Conservation (phyloP, 768 basidiomycete genomes). For the Fomitopsis serialis region DNA sequence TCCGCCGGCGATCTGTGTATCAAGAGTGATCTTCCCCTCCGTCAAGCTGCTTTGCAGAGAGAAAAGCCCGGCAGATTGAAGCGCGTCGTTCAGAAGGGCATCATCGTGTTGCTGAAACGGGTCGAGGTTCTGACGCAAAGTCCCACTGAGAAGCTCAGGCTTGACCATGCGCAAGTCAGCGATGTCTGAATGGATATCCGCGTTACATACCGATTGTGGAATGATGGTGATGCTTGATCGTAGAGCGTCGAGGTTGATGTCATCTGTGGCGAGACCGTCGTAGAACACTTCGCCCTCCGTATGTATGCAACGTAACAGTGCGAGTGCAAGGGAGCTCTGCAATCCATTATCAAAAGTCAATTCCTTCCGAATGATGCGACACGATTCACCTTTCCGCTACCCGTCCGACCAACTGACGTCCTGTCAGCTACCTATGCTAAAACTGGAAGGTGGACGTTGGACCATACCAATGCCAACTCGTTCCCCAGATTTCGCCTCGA, state of each 20-base stretch:
- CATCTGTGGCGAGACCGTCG: conserved; percentile 35
- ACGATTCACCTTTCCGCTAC: conserved; percentile 42
- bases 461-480: conserved; percentile 45
- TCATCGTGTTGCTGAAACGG: conserved; percentile 55
- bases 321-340: conserved; percentile 41
- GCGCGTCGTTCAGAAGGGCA: conserved; percentile 40
- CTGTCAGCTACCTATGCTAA: background rate
- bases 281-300: conserved; percentile 43
- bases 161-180: conserved; percentile 8
- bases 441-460: background rate
- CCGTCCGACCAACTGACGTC: conserved; percentile 43
- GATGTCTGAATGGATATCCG: background rate
- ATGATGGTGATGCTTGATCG: conserved; percentile 43
- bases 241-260: conserved; percentile 42
- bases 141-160: conserved; percentile 51
- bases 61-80: conserved; percentile 43
- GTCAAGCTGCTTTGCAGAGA: conserved; percentile 29
- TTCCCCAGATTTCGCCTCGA: conserved; percentile 50
- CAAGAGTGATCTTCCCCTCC: conserved; percentile 36
- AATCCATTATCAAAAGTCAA: no score
- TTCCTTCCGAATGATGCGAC: no score
- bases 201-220: conserved; percentile 29
- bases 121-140: conserved; percentile 52
- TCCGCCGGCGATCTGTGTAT: conserved; percentile 39
- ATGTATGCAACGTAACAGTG: conserved; percentile 44